Evolutionary conservation across 2,329 filamentous ascomycete species (phyloP).

Genomic region (Coleophoma cylindrospora): DNA sequence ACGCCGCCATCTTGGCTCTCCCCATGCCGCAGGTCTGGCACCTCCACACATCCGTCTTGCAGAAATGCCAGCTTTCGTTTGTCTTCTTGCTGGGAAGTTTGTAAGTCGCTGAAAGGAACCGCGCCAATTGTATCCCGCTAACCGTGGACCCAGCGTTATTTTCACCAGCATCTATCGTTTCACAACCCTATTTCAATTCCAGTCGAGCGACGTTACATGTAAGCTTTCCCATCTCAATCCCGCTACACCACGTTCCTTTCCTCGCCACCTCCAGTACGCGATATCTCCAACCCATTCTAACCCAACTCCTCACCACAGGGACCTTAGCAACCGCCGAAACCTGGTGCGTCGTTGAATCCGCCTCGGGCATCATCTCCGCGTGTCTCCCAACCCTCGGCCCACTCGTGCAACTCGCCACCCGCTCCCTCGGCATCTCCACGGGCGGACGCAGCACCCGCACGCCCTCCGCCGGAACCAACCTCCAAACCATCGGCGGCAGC

Average conservation of each 20-base stretch:
- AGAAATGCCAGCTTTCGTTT: constrained; percentile 12
- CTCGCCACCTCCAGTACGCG: too few species aligned
- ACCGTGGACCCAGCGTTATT: not conserved
- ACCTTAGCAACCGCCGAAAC: not conserved
- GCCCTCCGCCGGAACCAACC: not conserved
- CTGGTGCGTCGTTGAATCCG: not conserved
- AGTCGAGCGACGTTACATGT: not conserved
- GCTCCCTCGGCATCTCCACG: not conserved
- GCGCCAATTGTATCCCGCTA: not conserved
- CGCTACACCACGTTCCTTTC: too few species aligned
- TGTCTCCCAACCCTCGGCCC: not conserved
- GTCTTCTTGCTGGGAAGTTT: constrained; percentile 30
- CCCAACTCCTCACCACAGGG: not conserved
- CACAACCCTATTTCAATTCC: constrained; percentile 2
- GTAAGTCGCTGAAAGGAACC: constrained; percentile 18
- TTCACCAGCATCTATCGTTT: constrained; percentile 6
- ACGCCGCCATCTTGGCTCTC: constrained; percentile 30
- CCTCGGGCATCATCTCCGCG: not conserved
- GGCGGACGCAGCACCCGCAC: not conserved
- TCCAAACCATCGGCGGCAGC: not conserved
- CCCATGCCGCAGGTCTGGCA: constrained; percentile 26
- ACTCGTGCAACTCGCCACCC: not conserved
- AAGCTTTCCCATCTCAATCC: not conserved
- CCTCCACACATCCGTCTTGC: constrained; percentile 20
- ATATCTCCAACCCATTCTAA: too few species aligned